Evolutionary conservation across 257 asterid species (phyloP), one percentile per base, ranked within the genome.

Genomic region (Solanum etuberosum): DNA sequence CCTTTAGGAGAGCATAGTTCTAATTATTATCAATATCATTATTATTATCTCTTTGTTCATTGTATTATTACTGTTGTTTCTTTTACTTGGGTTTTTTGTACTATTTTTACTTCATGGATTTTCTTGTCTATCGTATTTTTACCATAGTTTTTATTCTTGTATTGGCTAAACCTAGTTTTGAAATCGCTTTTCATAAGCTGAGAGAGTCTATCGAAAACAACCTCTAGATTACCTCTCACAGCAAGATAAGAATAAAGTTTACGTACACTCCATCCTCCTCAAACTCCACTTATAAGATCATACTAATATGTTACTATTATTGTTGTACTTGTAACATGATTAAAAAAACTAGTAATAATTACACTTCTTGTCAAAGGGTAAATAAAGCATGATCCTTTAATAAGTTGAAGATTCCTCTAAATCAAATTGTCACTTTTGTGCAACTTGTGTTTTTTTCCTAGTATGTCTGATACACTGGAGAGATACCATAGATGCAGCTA

Each of bases 401-500:
- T 51, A 51, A 51, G n/a, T 51, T 51, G n/a, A 51, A 51, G 9
- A 51, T 51, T 20, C 61, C 61, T 51, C 61, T 51, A 51, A 51
- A 51, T 51, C 61, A 51, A 51, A 51, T 51, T 51, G 3, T 67
- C 40, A 37, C 9, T 67, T 10, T 68, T 85, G 13, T 68, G 31
- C 25, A 20, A 37, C 13, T 21, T 85, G 34, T 15, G 5, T n/a
- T 84, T 63, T 3, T 42, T 46, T 16, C 9, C 16, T 59, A 85
- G 87, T 70, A 85, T 85, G 43, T 46, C 87, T 4, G 73, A 85
- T 82, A 70, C 70, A 9, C 83, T 85, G 8, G 87, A 85, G 83
- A 85, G 70, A 76, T 85, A 85, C 83, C 87, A 85, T 23, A 85
- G 54, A 85, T 85, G 83, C 83, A 85, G 35, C 34, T 85, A 85